Percentiles rank a stretch among this genome's conserved stretches.
phyloP scores from a whole-genome alignment of 1,284 basidiomycete species.

The Microbotryum scabiosae region DNA sequence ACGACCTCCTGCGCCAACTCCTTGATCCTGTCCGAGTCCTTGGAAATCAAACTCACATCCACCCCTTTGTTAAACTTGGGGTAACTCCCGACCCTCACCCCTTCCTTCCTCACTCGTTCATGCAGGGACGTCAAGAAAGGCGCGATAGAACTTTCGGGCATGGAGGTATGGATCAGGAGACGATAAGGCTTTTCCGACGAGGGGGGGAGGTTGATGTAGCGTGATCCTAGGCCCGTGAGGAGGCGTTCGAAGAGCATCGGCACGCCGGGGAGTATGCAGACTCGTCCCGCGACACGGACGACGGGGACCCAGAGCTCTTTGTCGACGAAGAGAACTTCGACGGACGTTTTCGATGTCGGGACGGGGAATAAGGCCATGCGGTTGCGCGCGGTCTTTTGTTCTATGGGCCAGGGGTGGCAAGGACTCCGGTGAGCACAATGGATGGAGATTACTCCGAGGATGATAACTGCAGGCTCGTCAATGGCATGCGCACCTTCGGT shows the following conservation, averaged over 20 bases:
- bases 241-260: constrained; percentile 36
- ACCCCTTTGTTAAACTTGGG: constrained; percentile 47
- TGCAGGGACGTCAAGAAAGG: constrained; percentile 76
- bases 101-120: constrained; percentile 60
- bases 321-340: constrained; percentile 34
- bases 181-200: constrained; percentile 31
- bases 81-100: constrained; percentile 48
- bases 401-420: not conserved
- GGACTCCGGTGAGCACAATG: too few species aligned
- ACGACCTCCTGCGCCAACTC: constrained; percentile 56
- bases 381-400: not conserved
- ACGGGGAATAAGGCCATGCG: constrained; percentile 35
- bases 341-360: constrained; percentile 1
- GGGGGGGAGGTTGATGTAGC: constrained; percentile 33
- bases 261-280: constrained; percentile 44
- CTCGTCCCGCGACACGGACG: constrained; percentile 39
- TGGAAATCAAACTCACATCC: constrained; percentile 72
- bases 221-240: constrained; percentile 26
- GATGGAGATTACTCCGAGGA: too few species aligned
- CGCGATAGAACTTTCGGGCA: constrained; percentile 78
- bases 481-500: constrained; percentile 4
- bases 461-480: not conserved
- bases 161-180: constrained; percentile 45
- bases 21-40: constrained; percentile 49
- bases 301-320: constrained; percentile 42